Percentiles rank a stretch among this genome's conserved stretches.
phyloP scores from a whole-genome alignment of 768 basidiomycete genomes.

The Leccinum ochraceum region DNA sequence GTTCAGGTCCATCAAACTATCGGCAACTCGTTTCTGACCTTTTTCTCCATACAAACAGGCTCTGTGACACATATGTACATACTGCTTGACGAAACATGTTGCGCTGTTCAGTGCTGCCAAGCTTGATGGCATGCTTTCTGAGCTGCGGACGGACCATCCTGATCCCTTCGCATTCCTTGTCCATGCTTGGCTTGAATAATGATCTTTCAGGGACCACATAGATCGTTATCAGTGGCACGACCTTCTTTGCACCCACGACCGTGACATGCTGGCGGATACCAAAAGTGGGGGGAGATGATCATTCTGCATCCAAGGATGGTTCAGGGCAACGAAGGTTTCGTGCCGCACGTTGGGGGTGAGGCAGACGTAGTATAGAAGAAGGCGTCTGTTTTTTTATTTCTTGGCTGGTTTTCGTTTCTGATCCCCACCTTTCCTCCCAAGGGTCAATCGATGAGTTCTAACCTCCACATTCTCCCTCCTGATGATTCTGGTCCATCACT shows the following conservation, averaged over 20 bases:
- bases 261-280: conserved; percentile 2
- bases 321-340: neutral
- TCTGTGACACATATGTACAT: neutral
- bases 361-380: conserved; percentile 6
- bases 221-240: neutral
- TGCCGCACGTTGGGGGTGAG: conserved; percentile 23
- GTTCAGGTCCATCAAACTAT: neutral
- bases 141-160: too few relatives aligned
- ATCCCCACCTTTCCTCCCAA: neutral
- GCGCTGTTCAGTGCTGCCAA: too few relatives aligned
- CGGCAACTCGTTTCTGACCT: neutral
- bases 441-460: conserved; percentile 13
- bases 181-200: too few relatives aligned
- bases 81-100: too few relatives aligned
- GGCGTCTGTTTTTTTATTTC: neutral
- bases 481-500: conserved; percentile 12
- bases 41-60: neutral
- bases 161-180: too few relatives aligned
- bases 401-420: neutral
- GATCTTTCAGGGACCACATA: conserved; percentile 38
- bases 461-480: conserved; percentile 22
- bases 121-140: too few relatives aligned
- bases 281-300: conserved; percentile 21
- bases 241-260: neutral
- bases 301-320: conserved; percentile 1